Conservation (phyloP, 1,139 yeast genomes). For the Debaryomyces nepalensis region DNA sequence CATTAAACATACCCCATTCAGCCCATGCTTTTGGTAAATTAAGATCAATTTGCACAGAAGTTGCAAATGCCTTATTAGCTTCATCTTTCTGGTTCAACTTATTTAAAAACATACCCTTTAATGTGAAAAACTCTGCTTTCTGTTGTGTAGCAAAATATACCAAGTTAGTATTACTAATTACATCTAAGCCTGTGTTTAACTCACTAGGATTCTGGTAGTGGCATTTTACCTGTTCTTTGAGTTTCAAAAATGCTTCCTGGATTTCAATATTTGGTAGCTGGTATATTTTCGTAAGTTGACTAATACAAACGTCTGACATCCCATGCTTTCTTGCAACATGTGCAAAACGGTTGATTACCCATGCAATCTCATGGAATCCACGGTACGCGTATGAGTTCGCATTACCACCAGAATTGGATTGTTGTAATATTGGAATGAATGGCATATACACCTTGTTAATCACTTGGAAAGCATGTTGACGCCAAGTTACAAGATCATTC, state of each 20-base stretch:
- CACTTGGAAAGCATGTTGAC: conserved; percentile 98
- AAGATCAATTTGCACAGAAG: conserved; percentile 94
- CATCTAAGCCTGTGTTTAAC: conserved; percentile 92
- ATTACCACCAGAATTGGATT: conserved; percentile 69
- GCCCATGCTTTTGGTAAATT: conserved; percentile 99
- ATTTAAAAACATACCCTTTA: conserved; percentile 97
- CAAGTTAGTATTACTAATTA: conserved; percentile 92
- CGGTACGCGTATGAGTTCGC: conserved; percentile 93
- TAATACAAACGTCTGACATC: conserved; percentile 95
- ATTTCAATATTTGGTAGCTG: conserved; percentile 97
- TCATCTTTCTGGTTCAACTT: conserved; percentile 89
- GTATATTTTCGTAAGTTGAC: conserved; percentile 90
- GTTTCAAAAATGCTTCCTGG: conserved; percentile 94
- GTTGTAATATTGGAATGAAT: conserved; percentile 83
- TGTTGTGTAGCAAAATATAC: conserved; percentile 97
- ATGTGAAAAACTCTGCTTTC: conserved; percentile 95
- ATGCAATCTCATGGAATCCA: conserved; percentile 98
- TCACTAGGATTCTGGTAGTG: conserved; percentile 90
- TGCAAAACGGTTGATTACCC: conserved; percentile 98
- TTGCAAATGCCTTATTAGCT: conserved; percentile 96
- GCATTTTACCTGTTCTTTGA: conserved; percentile 97
- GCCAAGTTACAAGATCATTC: conserved; percentile 98
- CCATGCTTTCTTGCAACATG: conserved; percentile 97
- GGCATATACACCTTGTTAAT: conserved; percentile 95
- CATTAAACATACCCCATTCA: conserved; percentile 98